phyloP scores from a whole-genome alignment of 1,284 basidiomycete genomes.

The Chondrostereum purpureum region DNA sequence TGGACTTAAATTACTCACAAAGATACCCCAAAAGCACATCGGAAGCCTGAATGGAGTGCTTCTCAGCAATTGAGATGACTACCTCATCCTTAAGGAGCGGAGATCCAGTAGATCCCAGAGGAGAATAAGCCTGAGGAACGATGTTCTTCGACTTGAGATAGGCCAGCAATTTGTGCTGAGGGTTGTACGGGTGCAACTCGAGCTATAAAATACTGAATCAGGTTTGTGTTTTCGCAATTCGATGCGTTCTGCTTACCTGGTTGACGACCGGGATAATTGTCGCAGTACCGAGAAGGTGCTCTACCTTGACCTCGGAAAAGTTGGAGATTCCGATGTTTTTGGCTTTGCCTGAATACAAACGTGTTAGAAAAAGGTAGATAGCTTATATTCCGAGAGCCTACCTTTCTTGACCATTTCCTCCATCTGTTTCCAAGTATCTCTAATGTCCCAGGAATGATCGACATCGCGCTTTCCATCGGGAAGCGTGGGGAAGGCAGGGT shows the following conservation, averaged over 20 bases:
- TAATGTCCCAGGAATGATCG: constrained; percentile 56
- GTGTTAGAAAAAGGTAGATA: constrained; percentile 21
- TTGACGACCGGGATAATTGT: constrained; percentile 56
- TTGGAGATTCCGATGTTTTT: constrained; percentile 74
- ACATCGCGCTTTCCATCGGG: constrained; percentile 67
- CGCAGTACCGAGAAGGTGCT: constrained; percentile 52
- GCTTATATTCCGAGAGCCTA: constrained; percentile 20
- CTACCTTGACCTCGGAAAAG: constrained; percentile 58
- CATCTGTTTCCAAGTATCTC: constrained; percentile 80
- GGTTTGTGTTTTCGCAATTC: neutral
- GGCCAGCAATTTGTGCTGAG: constrained; percentile 63
- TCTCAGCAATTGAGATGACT: constrained; percentile 57
- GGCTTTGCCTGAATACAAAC: constrained; percentile 55
- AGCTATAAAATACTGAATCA: constrained; percentile 32
- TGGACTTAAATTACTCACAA: constrained; percentile 32
- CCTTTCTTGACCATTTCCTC: constrained; percentile 66
- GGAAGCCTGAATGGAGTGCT: constrained; percentile 50
- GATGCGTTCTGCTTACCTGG: constrained; percentile 37
- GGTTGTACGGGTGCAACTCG: constrained; percentile 74
- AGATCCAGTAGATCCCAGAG: constrained; percentile 69
- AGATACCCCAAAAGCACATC: constrained; percentile 69
- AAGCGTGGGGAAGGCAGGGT: constrained; percentile 61
- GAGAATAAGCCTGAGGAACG: constrained; percentile 76
- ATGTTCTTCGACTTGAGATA: constrained; percentile 70
- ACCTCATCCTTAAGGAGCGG: constrained; percentile 69